phyloP scores from a whole-genome alignment of 306 rosid genomes.

The Castanopsis chinensis region DNA sequence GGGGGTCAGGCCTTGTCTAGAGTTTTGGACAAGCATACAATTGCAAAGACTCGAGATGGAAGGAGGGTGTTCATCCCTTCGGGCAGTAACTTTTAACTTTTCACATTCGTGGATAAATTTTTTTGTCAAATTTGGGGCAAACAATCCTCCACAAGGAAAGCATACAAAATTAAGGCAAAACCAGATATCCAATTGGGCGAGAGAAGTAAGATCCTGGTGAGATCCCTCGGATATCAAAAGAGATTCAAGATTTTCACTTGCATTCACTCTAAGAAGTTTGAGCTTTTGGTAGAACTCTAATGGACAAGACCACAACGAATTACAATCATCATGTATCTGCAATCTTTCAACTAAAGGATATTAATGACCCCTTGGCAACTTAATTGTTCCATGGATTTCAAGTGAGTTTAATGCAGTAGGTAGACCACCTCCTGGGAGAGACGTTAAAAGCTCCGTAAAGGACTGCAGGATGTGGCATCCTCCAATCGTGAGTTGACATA shows the following conservation, averaged over 20 bases:
- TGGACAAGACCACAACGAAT: constrained; percentile 24
- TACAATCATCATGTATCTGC: constrained; percentile 24
- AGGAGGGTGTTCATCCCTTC: background rate
- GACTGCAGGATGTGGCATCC: too few species aligned
- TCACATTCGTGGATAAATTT: background rate
- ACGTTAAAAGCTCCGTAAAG: too few species aligned
- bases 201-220: too few species aligned
- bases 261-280: background rate
- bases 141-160: background rate
- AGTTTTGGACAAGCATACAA: too few species aligned
- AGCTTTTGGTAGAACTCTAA: background rate
- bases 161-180: background rate
- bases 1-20: too few species aligned
- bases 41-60: too few species aligned
- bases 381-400: constrained; percentile 23
- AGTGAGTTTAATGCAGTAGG: too few species aligned
- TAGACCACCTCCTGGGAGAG: too few species aligned
- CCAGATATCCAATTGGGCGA: background rate
- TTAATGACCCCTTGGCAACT: constrained; percentile 16
- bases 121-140: background rate
- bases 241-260: background rate
- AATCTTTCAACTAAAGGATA: constrained; percentile 22
- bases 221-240: too few species aligned
- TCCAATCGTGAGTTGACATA: too few species aligned
- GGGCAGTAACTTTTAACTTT: background rate